Evolutionary conservation across 495 filamentous ascomycete species (phyloP).

Genomic region (Penicillium simplicissimum): DNA sequence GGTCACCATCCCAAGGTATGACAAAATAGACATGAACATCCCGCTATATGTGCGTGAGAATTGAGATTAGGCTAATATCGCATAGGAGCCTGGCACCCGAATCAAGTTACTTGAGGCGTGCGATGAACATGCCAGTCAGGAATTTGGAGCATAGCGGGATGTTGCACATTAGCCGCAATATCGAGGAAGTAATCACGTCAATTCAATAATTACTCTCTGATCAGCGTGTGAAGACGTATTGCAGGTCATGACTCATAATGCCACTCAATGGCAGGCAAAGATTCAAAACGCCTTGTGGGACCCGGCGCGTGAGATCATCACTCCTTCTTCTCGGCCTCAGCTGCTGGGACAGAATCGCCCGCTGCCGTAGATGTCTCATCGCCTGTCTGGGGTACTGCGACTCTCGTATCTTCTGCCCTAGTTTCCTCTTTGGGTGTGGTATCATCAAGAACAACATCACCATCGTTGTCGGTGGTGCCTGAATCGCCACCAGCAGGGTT

Average conservation of each 20-base stretch:
- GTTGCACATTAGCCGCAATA: not conserved
- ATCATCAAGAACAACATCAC: slow-evolving; percentile 46
- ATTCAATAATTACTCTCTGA: slow-evolving; percentile 8
- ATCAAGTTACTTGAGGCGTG: slow-evolving; percentile 20
- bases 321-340: slow-evolving; percentile 21
- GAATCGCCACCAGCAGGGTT: slow-evolving; percentile 10
- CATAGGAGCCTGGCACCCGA: slow-evolving; percentile 22
- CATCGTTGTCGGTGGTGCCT: slow-evolving; percentile 37
- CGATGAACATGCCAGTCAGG: slow-evolving; percentile 18
- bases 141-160: not conserved
- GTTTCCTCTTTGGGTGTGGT: slow-evolving; percentile 18
- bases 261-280: slow-evolving; percentile 15
- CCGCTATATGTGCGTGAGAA: not conserved
- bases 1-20: slow-evolving; percentile 35
- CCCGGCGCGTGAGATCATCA: slow-evolving; percentile 3
- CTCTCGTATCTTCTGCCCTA: slow-evolving; percentile 13
- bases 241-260: slow-evolving; percentile 36
- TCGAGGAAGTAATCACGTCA: not conserved
- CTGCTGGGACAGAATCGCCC: slow-evolving; percentile 14
- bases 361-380: slow-evolving; percentile 6
- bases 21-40: not conserved
- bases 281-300: not conserved
- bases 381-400: slow-evolving; percentile 7
- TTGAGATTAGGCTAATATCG: not conserved
- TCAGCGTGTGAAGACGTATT: slow-evolving; percentile 8